Conservation (phyloP, 306 rosid genomes). For the Vigna hirtella region DNA sequence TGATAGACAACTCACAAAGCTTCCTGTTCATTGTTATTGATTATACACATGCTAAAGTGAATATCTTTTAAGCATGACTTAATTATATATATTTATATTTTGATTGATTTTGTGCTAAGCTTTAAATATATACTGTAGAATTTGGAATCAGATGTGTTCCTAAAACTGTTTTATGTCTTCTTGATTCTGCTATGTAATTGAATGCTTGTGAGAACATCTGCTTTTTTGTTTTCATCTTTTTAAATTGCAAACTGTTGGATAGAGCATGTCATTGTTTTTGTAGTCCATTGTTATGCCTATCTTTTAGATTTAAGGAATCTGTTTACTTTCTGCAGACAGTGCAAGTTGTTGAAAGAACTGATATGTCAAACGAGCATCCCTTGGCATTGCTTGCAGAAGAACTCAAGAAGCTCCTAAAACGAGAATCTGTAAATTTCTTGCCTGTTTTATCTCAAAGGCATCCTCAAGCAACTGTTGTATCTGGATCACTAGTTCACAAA, state of each 20-base stretch:
- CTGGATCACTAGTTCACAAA: constrained; percentile 89
- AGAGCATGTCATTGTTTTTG: constrained; percentile 32
- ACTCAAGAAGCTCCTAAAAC: constrained; percentile 80
- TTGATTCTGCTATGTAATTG: constrained; percentile 21
- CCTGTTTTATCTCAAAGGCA: constrained; percentile 92
- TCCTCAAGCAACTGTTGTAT: constrained; percentile 83
- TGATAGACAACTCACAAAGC: neutral
- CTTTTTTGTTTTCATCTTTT: neutral
- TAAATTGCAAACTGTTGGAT: constrained; percentile 27
- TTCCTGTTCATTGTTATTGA: neutral
- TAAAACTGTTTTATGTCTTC: constrained; percentile 31
- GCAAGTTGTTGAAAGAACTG: constrained; percentile 77
- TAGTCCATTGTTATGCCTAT: constrained; percentile 34
- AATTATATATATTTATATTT: constrained; percentile 22
- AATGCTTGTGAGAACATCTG: neutral
- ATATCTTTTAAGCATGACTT: neutral
- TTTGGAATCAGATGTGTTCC: constrained; percentile 8
- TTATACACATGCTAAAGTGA: neutral
- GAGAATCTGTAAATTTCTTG: constrained; percentile 75
- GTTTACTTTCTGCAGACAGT: constrained; percentile 60
- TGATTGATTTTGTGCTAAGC: neutral
- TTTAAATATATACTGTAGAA: constrained; percentile 19
- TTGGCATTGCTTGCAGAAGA: constrained; percentile 96
- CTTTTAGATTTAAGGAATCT: constrained; percentile 30
- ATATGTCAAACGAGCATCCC: constrained; percentile 75